Conservation (phyloP, 2,329 filamentous ascomycete species). For the Bipolaris victoriae region DNA sequence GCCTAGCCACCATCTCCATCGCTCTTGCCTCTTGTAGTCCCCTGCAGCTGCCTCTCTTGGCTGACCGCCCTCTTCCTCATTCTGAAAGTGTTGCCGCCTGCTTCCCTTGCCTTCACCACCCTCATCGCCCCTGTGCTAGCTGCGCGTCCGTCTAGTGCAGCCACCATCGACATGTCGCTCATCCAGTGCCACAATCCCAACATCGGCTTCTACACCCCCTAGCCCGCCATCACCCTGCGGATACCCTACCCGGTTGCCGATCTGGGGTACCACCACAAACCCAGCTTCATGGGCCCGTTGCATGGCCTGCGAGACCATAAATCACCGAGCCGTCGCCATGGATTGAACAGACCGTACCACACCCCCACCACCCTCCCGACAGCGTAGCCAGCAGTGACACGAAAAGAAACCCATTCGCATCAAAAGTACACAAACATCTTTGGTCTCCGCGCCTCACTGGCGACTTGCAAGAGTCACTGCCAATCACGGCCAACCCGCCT, state of each 20-base stretch:
- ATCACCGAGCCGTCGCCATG: conserved; percentile 27
- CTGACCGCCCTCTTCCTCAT: conserved; percentile 39
- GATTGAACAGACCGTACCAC: conserved; percentile 24
- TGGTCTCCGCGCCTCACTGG: conserved; percentile 13
- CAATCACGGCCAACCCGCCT: not conserved
- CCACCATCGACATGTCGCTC: conserved; percentile 12
- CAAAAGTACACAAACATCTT: conserved; percentile 18
- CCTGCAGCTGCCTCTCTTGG: conserved; percentile 45
- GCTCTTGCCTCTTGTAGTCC: conserved; percentile 41
- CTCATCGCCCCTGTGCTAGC: conserved; percentile 28
- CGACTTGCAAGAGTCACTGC: conserved; percentile 19
- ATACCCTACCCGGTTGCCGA: conserved; percentile 39
- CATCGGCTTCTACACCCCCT: conserved; percentile 13
- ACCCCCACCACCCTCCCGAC: conserved; percentile 21
- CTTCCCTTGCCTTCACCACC: conserved; percentile 33
- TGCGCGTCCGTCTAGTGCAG: conserved; percentile 15
- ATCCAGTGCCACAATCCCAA: conserved; percentile 18
- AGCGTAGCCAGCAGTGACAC: conserved; percentile 31
- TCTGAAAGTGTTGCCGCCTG: conserved; percentile 31
- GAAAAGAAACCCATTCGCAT: conserved; percentile 27
- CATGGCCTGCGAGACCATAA: conserved; percentile 22
- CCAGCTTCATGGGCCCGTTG: conserved; percentile 31
- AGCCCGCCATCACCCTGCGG: conserved; percentile 26
- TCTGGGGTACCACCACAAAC: conserved; percentile 30
- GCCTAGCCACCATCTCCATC: conserved; percentile 22